Base-by-base conservation (phyloP, 1,284 basidiomycete genomes). In the Somion occarium region DNA sequence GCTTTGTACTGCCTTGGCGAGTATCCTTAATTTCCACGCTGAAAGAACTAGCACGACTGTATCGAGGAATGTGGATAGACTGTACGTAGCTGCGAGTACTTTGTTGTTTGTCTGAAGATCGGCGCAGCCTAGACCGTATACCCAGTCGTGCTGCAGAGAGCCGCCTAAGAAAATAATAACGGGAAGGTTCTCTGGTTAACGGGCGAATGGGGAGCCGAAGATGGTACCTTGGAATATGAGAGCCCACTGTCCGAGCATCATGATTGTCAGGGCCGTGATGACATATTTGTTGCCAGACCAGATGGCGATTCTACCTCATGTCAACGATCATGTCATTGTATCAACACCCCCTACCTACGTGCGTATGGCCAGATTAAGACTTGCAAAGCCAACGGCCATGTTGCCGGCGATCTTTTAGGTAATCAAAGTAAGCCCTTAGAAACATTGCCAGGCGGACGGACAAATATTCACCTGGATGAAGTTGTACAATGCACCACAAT, bases 201-300 rank as follows among this genome's bases (percentile, higher is more conserved):
- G 12, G 5, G 19, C 7, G 19, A 24, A 19, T 13, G 7, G 18
- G 5, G 26, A 15, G 44, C n/a, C n/a, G n/a, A 22, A 18, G 20
- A 9, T 9, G 39, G 15, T 39, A 48, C 46, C 46, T 48, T 38
- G 38, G 20, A 38, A 24, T 15, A 48, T 48, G 18, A 48, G 11
- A 19, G 34, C 13, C 34, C 30, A 48, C 11, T 38, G 38, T 25
- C 46, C 46, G 22, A 48, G 27, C 25, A 38, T 39, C 34, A 48
- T 7, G 18, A 48, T 15, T n/a, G 23, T 37, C 3, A 48, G 30
- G 3, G 30, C 25, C 7, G 37, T 48, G 34, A 41, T 30, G 15
- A 48, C 25, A 38, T 18, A 23, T 12, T 19, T 27, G 5, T 48
- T 20, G 25, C 11, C 11, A n/a, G n/a, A 15, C 46, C 46, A 48